Evolutionary conservation across 2,329 filamentous ascomycete species (phyloP).

Genomic region (Ophiocordyceps polyrhachis-furcata): DNA sequence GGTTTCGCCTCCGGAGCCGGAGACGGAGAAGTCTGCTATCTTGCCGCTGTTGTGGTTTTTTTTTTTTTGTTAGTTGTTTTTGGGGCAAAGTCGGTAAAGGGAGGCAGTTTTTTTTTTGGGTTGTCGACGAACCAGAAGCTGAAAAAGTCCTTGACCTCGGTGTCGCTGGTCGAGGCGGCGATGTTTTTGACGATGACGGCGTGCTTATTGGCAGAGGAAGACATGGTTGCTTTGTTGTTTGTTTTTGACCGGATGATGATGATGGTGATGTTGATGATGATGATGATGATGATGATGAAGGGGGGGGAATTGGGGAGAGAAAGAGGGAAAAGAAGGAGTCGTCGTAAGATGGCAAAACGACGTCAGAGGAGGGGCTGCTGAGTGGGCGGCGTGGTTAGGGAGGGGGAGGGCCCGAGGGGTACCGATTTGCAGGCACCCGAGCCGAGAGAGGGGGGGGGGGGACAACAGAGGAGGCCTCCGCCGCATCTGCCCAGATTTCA

Average conservation of each 20-base stretch:
- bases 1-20: conserved; percentile 42
- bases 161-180: conserved; percentile 60
- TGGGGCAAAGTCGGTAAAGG: too few relatives aligned
- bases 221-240: too few relatives aligned
- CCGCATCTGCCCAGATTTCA: too few relatives aligned
- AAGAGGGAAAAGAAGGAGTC: not conserved
- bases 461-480: too few relatives aligned
- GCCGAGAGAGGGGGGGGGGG: too few relatives aligned
- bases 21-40: conserved; percentile 68
- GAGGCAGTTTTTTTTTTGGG: not conserved
- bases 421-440: not conserved
- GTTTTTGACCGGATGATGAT: not conserved
- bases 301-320: not conserved
- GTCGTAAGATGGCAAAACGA: not conserved
- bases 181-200: conserved; percentile 78
- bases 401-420: not conserved
- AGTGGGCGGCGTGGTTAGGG: not conserved
- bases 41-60: conserved; percentile 49
- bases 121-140: conserved; percentile 57
- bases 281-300: not conserved
- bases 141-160: conserved; percentile 93
- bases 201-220: conserved; percentile 3
- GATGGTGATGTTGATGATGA: not conserved
- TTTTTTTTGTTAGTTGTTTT: too few relatives aligned
- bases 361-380: not conserved